These are phyloP conservation scores for Aspergillus flavus DNA, from an alignment of 2,329 filamentous ascomycete genomes.

Conservation along the genomic window DNA sequence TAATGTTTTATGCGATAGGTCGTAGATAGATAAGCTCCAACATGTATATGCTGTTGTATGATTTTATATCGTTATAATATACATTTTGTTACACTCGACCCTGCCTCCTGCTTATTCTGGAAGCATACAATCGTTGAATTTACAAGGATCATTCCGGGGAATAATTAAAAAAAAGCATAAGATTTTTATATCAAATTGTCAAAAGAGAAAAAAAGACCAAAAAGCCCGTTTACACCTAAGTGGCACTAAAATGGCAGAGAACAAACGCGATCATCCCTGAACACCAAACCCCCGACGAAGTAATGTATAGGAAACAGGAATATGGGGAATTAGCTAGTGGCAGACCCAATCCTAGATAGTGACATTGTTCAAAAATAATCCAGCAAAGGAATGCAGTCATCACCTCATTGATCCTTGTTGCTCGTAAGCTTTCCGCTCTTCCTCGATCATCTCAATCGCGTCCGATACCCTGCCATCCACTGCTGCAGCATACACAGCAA, in stretches of 20 bases:
- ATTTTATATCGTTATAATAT: no score
- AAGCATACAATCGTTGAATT: no score
- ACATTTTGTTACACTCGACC: no score
- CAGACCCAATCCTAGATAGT: not conserved
- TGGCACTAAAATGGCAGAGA: not conserved
- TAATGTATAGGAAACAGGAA: not conserved
- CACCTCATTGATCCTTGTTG: slow-evolving; percentile 23
- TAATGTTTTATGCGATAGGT: no score
- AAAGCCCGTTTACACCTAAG: not conserved
- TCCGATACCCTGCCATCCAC: slow-evolving; percentile 45
- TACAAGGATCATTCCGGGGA: not conserved
- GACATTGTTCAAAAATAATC: not conserved
- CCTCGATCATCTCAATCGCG: slow-evolving; percentile 55
- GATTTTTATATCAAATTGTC: not conserved
- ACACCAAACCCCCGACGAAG: not conserved
- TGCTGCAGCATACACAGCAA: slow-evolving; percentile 49
- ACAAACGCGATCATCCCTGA: not conserved
- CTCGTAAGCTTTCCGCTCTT: slow-evolving; percentile 48
- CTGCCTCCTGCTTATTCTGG: no score
- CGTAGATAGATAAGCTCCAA: no score
- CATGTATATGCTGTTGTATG: no score
- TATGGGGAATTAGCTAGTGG: not conserved
- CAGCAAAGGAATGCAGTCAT: slow-evolving; percentile 8
- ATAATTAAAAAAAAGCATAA: not conserved
- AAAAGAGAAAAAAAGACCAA: not conserved